Conservation (phyloP, 805 yeast genomes). For the Candida yuanshanica region DNA sequence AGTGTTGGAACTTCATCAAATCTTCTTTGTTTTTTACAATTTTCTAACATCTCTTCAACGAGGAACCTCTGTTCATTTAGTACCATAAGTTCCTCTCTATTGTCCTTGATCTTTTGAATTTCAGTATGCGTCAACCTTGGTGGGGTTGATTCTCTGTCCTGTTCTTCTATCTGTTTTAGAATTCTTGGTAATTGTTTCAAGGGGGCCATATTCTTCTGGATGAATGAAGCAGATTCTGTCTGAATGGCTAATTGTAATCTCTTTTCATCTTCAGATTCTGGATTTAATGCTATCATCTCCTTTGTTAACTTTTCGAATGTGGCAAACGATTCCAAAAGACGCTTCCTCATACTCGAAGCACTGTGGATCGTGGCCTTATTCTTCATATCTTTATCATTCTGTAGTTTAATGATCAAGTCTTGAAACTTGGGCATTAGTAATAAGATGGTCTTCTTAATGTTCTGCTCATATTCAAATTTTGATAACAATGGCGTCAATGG, state of each 20-base stretch:
- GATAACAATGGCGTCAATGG: conserved; percentile 33
- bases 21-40: conserved; percentile 57
- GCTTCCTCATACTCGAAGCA: conserved; percentile 37
- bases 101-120: conserved; percentile 50
- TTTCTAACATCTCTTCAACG: conserved; percentile 57
- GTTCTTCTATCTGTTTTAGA: conserved; percentile 24
- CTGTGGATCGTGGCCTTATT: conserved; percentile 26
- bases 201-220: conserved; percentile 63
- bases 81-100: conserved; percentile 77
- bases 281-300: conserved; percentile 30
- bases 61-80: conserved; percentile 77
- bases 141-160: conserved; percentile 12
- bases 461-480: conserved; percentile 37
- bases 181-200: conserved; percentile 53
- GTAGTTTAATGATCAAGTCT: conserved; percentile 28
- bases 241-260: conserved; percentile 50
- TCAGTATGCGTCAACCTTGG: conserved; percentile 29
- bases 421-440: conserved; percentile 40
- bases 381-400: conserved; percentile 26
- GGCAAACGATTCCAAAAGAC: conserved; percentile 43
- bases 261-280: conserved; percentile 37
- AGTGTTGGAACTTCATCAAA: conserved; percentile 72
- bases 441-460: conserved; percentile 32
- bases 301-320: conserved; percentile 46
- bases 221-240: conserved; percentile 47